phyloP scores from a whole-genome alignment of 352 stramenopile genomes.

The Phytophthora quininea region DNA sequence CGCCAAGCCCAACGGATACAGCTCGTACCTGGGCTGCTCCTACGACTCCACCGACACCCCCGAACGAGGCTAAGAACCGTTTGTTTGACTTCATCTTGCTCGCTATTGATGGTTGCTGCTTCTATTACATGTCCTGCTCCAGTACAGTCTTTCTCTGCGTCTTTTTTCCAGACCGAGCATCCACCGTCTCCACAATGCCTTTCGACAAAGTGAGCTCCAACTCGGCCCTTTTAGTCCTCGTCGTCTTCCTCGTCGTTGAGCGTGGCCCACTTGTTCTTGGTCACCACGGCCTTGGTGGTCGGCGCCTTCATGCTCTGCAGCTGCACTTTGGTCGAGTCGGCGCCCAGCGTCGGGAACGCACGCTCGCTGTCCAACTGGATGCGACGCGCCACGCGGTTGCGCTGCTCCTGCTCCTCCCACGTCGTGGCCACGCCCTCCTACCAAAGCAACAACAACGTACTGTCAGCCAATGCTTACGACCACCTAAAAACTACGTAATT shows the following conservation, averaged over 20 bases:
- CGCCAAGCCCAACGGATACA: constrained; percentile 57
- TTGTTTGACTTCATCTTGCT: no score
- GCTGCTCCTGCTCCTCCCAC: constrained; percentile 79
- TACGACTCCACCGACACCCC: constrained; percentile 42
- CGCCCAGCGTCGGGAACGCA: constrained; percentile 77
- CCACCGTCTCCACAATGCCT: neutral
- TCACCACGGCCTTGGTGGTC: constrained; percentile 60
- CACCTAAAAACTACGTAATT: neutral
- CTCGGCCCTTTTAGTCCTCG: constrained; percentile 41
- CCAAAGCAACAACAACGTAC: neutral
- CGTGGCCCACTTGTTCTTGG: constrained; percentile 77
- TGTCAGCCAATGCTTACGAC: neutral
- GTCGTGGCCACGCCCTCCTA: constrained; percentile 62
- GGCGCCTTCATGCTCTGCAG: constrained; percentile 74
- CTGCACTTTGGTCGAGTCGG: constrained; percentile 51
- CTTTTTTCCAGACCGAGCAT: constrained; percentile 10
- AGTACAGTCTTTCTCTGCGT: constrained; percentile 16
- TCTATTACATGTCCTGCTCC: constrained; percentile 9
- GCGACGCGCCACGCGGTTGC: constrained; percentile 57
- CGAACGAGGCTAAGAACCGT: constrained; percentile 21
- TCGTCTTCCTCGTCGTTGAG: constrained; percentile 73
- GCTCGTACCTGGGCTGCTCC: constrained; percentile 62
- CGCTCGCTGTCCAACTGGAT: constrained; percentile 80
- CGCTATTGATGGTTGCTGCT: constrained; percentile 21
- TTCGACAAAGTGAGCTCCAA: no score